Percentiles rank a stretch among this genome's conserved stretches.
phyloP scores from a whole-genome alignment of 1,284 basidiomycete species.

The Sanghuangporus weigelae region DNA sequence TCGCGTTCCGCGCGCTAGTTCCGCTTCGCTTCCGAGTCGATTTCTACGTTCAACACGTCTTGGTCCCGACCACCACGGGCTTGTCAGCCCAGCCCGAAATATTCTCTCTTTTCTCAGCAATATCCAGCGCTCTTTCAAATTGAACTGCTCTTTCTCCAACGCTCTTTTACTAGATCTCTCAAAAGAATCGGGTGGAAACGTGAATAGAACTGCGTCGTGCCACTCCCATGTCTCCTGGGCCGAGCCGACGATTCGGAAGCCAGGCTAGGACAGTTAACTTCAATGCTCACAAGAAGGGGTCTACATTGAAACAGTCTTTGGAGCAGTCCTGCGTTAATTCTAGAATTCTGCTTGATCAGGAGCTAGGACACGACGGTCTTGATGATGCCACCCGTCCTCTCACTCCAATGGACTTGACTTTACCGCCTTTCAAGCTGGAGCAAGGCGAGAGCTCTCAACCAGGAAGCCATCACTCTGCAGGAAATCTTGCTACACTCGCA shows the following conservation, averaged over 20 bases:
- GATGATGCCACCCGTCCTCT: slow-evolving; percentile 2
- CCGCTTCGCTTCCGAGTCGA: too few species aligned
- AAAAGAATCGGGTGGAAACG: background rate
- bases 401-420: background rate
- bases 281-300: background rate
- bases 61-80: background rate
- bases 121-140: slow-evolving; percentile 3
- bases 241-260: background rate
- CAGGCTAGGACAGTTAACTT: slow-evolving; percentile 4
- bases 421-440: background rate
- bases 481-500: background rate
- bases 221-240: background rate
- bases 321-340: background rate
- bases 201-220: background rate
- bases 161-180: background rate
- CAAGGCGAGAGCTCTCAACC: background rate
- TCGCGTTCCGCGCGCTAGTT: too few species aligned
- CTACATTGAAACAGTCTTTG: background rate
- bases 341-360: background rate
- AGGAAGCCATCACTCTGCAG: background rate
- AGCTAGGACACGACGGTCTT: background rate
- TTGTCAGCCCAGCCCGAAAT: background rate
- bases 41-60: background rate
- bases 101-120: background rate
- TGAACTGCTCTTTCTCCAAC: background rate